Conservation (phyloP, 129 eudicot species). For the Tanacetum coccineum region DNA sequence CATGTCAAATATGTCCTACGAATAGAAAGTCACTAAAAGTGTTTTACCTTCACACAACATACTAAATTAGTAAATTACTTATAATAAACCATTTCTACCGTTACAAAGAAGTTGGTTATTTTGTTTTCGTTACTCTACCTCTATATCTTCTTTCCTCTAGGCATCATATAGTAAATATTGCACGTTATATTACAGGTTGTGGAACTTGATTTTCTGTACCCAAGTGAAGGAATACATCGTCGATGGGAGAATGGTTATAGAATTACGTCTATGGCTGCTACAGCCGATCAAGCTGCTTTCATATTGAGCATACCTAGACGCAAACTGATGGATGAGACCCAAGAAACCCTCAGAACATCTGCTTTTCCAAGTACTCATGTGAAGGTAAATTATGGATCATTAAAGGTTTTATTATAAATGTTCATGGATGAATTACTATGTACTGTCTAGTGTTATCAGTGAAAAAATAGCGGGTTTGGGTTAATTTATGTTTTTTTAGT, state of each 20-base stretch:
- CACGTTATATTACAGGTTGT: conserved; percentile 56
- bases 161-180: background rate
- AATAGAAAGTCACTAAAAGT: no score
- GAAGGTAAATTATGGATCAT: conserved; percentile 41
- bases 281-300: conserved; percentile 92
- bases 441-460: background rate
- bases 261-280: conserved; percentile 97
- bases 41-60: no score
- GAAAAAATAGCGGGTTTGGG: background rate
- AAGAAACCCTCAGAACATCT: conserved; percentile 91
- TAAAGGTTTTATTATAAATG: background rate
- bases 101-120: no score
- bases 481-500: background rate
- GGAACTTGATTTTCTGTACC: conserved; percentile 96
- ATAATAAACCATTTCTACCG: no score
- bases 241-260: conserved; percentile 96
- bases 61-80: no score
- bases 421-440: background rate
- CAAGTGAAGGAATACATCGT: conserved; percentile 97
- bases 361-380: conserved; percentile 98
- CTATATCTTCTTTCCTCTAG: background rate
- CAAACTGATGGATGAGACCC: conserved; percentile 88
- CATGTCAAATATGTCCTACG: no score
- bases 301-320: conserved; percentile 86
- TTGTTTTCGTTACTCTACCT: no score